A percentile compares a stretch with the other conserved stretches of the same genome.
phyloP scores from a whole-genome alignment of 805 yeast genomes.

The Scheffersomyces lignosus region DNA sequence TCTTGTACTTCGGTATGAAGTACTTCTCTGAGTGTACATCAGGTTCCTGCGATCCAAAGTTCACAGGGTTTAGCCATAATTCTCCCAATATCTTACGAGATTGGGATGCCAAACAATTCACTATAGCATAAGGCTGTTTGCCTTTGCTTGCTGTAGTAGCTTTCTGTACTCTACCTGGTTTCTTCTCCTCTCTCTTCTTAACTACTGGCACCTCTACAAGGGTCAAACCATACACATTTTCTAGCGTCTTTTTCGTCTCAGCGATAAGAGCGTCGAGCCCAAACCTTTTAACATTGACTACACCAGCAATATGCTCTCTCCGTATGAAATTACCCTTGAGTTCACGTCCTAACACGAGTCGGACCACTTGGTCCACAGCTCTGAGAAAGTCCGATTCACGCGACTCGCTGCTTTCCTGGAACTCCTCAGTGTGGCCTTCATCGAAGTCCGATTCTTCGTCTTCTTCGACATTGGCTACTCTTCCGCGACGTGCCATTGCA shows the following conservation, averaged over 20 bases:
- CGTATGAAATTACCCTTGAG: slow-evolving; percentile 20
- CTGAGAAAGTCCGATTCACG: slow-evolving; percentile 6
- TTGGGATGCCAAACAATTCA: slow-evolving; percentile 17
- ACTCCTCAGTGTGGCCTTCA: background rate
- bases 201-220: slow-evolving; percentile 17
- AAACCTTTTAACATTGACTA: background rate
- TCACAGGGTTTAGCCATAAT: slow-evolving; percentile 23
- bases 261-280: slow-evolving; percentile 16
- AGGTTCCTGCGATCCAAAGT: too few relatives aligned
- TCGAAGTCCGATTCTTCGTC: slow-evolving; percentile 1
- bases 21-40: slow-evolving; percentile 14
- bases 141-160: slow-evolving; percentile 4
- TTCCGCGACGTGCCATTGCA: too few relatives aligned
- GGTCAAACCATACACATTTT: slow-evolving; percentile 27
- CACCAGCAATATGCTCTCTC: slow-evolving; percentile 22
- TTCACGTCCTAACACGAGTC: slow-evolving; percentile 22
- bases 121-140: slow-evolving; percentile 18
- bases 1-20: slow-evolving; percentile 22
- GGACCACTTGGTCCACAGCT: slow-evolving; percentile 8
- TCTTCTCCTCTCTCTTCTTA: slow-evolving; percentile 3
- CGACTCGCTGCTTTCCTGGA: background rate
- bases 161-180: slow-evolving; percentile 1
- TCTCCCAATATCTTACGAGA: slow-evolving; percentile 24
- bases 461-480: background rate
- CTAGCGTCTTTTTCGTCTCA: slow-evolving; percentile 16